Evolutionary conservation across 345 rosid genomes (phyloP), one percentile per base, ranked within the genome.

Genomic region (Acer negundo): DNA sequence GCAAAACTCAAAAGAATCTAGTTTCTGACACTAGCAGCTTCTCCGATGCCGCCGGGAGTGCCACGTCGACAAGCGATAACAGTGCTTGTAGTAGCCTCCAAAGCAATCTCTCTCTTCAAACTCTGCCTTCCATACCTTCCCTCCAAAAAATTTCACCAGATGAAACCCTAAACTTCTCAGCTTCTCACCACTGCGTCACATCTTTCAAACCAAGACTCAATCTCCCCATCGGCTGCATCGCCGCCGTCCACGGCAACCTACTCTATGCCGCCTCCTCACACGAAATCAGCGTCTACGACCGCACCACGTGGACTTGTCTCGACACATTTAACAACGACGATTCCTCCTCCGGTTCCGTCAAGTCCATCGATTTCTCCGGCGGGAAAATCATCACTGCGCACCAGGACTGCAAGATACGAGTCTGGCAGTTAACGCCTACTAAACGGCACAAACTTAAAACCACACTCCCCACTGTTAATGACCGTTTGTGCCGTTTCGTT

Each of bases 371-470:
- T 17, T 89, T 92, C 82, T 86, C 82, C 75, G 84, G 83, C 62
- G 90, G 89, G 0, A 89, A 90, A 75, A 74, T 93, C 77, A 85
- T 92, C 81, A 87, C 98, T 1, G 92, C 97, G 65, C 98, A 95
- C 62, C 99, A 95, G 70, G 97, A 95, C 83, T 81, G 91, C 47
- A 89, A 90, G 79, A 91, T 95, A 87, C 95, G 97, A 22, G 94
- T 90, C 78, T 95, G 98, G 98, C 86, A 87, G 68, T 13, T 85
- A 62, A 79, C 89, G 68, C 72, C 77, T 7, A 75, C 78, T 2
- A 85, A 77, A 72, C 86, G 72, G 67, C 91, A 93, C 78, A 84
- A 77, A 70, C 76, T 86, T 70, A 62, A 84, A 49, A 78, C 94
- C 20, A 77, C 85, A 16, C 94, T 95, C 10, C 99, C 99, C 2